Conservation (phyloP, 176 grass and related monocot species). For the Avena sativa region DNA sequence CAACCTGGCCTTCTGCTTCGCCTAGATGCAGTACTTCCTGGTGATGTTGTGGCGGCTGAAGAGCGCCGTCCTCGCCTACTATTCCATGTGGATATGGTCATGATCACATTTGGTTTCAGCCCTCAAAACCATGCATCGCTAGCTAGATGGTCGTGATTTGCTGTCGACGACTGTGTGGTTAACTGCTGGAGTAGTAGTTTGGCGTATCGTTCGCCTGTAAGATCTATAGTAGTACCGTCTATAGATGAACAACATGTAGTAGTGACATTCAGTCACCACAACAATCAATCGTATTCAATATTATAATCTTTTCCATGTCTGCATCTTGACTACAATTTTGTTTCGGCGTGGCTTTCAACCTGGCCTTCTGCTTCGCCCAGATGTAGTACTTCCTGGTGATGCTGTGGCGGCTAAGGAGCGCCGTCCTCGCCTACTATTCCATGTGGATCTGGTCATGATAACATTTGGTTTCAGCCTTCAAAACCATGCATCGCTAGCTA, state of each 20-base stretch:
- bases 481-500: no score
- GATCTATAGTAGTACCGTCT: background rate
- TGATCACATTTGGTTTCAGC: background rate
- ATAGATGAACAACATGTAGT: background rate
- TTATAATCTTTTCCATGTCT: background rate
- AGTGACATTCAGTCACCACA: background rate
- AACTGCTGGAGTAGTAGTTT: background rate
- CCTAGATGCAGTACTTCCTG: constrained; percentile 60
- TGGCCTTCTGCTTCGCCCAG: no score
- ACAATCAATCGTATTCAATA: background rate
- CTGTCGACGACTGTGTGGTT: background rate
- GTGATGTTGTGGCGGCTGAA: constrained; percentile 57
- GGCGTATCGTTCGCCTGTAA: constrained; percentile 33
- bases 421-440: no score
- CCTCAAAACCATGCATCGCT: background rate
- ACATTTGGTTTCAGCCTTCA: no score
- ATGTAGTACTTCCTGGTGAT: no score
- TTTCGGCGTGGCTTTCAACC: no score
- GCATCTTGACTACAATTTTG: background rate
- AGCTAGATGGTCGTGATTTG: background rate
- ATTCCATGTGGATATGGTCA: constrained; percentile 62
- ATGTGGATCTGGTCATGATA: no score
- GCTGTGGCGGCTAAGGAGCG: no score
- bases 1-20: constrained; percentile 41
- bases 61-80: constrained; percentile 46